Percentiles rank a stretch among this genome's conserved stretches.
Evolutionary conservation across 345 rosid genomes (phyloP).

Genomic region (Citrus medica): DNA sequence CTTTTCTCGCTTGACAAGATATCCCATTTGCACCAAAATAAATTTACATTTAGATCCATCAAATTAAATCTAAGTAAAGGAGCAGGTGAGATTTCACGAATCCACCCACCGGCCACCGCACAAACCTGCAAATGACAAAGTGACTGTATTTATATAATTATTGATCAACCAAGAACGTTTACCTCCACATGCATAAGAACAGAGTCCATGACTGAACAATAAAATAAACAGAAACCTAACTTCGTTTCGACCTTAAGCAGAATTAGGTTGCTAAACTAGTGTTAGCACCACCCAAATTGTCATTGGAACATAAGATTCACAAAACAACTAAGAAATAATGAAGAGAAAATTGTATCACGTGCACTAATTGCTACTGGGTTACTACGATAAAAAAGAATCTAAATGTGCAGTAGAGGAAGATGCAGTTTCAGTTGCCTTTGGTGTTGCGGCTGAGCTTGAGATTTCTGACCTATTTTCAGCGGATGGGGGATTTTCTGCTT

Average conservation of each 20-base stretch:
- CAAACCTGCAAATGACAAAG: not conserved
- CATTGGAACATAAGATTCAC: not conserved
- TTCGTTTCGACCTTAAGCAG: constrained; percentile 14
- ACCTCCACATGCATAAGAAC: constrained; percentile 6
- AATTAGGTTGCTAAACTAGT: constrained; percentile 20
- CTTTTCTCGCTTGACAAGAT: not conserved
- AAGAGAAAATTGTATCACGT: not conserved
- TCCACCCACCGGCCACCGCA: constrained; percentile 12
- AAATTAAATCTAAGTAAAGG: not conserved
- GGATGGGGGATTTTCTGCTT: constrained; percentile 32
- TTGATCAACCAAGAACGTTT: constrained; percentile 5
- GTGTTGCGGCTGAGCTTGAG: constrained; percentile 42
- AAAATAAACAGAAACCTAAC: constrained; percentile 12
- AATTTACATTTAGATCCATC: not conserved
- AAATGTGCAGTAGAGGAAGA: constrained; percentile 31
- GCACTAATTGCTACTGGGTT: constrained; percentile 5
- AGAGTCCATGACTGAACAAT: constrained; percentile 5
- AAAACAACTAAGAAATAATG: constrained; percentile 9
- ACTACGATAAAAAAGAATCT: constrained; percentile 9
- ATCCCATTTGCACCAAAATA: not conserved
- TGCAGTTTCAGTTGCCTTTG: constrained; percentile 32
- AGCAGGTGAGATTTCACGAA: not conserved
- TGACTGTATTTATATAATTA: not conserved
- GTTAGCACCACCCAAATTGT: constrained; percentile 10
- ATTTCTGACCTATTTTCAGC: constrained; percentile 40